These are phyloP conservation scores for Erigeron canadensis DNA, from an alignment of 129 eudicot genomes.

Conservation along the genomic window DNA sequence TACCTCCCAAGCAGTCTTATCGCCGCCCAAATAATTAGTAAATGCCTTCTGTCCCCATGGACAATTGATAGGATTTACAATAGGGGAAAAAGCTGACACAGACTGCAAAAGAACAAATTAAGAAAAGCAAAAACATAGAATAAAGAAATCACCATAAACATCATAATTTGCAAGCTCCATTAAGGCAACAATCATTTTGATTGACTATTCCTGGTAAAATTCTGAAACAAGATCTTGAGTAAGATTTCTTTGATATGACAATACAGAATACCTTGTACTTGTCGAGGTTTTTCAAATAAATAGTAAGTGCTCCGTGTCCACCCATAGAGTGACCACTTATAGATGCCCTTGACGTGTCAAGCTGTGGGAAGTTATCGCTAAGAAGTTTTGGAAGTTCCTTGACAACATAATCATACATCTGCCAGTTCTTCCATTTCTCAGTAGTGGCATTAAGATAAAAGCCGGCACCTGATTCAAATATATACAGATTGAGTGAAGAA, in stretches of 20 bases:
- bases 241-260: not conserved
- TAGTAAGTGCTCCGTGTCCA: slow-evolving; percentile 93
- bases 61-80: slow-evolving; percentile 80
- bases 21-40: slow-evolving; percentile 83
- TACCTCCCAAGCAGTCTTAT: slow-evolving; percentile 96
- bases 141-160: slow-evolving; percentile 2
- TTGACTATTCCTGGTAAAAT: not conserved
- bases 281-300: slow-evolving; percentile 85
- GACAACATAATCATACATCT: slow-evolving; percentile 89
- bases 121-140: not conserved
- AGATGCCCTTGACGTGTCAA: slow-evolving; percentile 87
- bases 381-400: slow-evolving; percentile 89
- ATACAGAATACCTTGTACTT: slow-evolving; percentile 73
- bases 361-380: slow-evolving; percentile 73
- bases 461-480: slow-evolving; percentile 73
- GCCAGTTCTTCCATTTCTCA: slow-evolving; percentile 99
- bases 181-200: not conserved
- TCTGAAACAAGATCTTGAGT: not conserved
- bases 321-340: slow-evolving; percentile 85
- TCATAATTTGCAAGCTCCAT: not conserved
- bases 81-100: slow-evolving; percentile 94
- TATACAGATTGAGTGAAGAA: slow-evolving; percentile 5
- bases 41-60: slow-evolving; percentile 99
- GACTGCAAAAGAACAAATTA: slow-evolving; percentile 50
- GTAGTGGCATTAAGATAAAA: slow-evolving; percentile 92